These are phyloP conservation scores for Tolypocladium guangdongense DNA, from an alignment of 2,329 filamentous ascomycete species.

Conservation along the genomic window DNA sequence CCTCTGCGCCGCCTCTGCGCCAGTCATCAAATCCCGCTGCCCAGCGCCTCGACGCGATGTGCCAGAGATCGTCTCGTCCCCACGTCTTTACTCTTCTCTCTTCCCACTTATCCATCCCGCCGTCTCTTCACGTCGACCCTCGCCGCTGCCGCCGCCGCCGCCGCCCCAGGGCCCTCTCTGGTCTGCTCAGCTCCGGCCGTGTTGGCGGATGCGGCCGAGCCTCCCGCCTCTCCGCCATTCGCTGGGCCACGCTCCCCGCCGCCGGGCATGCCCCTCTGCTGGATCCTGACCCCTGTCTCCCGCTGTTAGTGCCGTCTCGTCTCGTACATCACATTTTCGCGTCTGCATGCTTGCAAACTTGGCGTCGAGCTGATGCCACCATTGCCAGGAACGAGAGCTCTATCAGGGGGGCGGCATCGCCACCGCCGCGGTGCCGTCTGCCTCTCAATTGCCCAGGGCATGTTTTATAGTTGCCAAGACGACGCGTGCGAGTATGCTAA, in stretches of 20 bases:
- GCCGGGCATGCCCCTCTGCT: not conserved
- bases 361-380: not conserved
- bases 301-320: not conserved
- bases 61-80: not conserved
- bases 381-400: not conserved
- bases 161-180: not conserved
- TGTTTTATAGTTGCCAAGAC: not conserved
- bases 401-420: not conserved
- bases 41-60: not conserved
- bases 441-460: not conserved
- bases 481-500: not conserved
- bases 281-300: not conserved
- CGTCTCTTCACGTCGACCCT: not conserved
- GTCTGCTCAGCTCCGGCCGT: not conserved
- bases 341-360: not conserved
- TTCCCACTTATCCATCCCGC: not conserved
- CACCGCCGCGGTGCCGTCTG: not conserved
- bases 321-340: not conserved
- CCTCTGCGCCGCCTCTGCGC: not conserved
- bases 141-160: not conserved
- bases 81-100: not conserved
- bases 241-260: not conserved
- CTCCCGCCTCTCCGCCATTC: not conserved
- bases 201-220: not conserved
- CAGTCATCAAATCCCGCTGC: not conserved